Percentiles rank a stretch among this genome's conserved stretches.
Evolutionary conservation across 768 basidiomycete species (phyloP).

Genomic region (Suillus weaverae): DNA sequence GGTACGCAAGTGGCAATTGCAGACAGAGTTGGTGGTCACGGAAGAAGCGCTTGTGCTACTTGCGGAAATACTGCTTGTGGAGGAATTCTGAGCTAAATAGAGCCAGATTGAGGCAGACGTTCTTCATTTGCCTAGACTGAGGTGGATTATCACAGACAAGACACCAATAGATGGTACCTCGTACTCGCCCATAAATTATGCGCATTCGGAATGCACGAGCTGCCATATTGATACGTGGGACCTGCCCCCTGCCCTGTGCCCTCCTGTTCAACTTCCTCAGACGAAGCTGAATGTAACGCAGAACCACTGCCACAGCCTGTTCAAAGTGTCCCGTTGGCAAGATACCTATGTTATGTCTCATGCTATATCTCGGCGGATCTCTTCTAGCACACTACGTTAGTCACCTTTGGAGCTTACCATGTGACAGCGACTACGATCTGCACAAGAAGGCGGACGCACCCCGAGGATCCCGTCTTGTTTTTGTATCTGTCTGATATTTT

Average conservation of each 20-base stretch:
- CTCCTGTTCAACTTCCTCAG: not conserved
- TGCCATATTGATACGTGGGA: not conserved
- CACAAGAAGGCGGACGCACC: not conserved
- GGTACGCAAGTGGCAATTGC: not conserved
- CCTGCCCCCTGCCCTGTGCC: not conserved
- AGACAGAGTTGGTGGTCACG: slow-evolving; percentile 2
- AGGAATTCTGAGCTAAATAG: not conserved
- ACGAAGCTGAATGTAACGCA: not conserved
- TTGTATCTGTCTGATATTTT: not conserved
- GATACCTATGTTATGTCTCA: not conserved
- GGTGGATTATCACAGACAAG: slow-evolving; percentile 1
- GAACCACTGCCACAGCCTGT: not conserved
- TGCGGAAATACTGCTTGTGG: not conserved
- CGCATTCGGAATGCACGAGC: not conserved
- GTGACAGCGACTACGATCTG: not conserved
- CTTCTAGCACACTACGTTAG: not conserved
- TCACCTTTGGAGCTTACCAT: not conserved
- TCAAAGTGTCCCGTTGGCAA: not conserved
- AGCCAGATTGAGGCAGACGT: not conserved
- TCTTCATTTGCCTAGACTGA: not conserved
- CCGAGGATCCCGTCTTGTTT: not conserved
- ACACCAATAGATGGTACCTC: not conserved
- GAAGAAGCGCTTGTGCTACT: slow-evolving; percentile 1
- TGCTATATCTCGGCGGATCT: not conserved
- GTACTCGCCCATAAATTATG: not conserved